Base-by-base conservation (phyloP, 2,329 filamentous ascomycete genomes). In the Scopulariopsis brevicaulis region DNA sequence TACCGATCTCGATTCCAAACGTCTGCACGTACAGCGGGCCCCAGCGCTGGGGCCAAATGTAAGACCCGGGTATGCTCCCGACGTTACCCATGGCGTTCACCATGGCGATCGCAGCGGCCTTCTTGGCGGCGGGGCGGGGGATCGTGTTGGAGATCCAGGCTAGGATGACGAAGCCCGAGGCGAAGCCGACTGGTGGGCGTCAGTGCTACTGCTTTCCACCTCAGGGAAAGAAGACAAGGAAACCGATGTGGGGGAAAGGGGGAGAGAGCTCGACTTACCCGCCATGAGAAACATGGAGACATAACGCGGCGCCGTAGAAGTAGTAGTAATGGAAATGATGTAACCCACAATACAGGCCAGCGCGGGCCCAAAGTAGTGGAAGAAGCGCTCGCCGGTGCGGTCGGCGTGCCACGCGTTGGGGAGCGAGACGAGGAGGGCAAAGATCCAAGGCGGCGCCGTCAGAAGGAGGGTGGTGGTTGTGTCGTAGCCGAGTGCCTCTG, bases 1-100 rank as follows among this genome's bases (percentile, higher is more conserved):
- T 69, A 1, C 68, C 69, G 25, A 77, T 74, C 59, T 76, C 74
- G 57, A 74, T 72, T 0, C 73, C 74, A 11, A 73, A 72, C 7
- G 75, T 72, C 57, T 71, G 70, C 60, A 77, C 78, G 28, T 74
- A 60, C n/a, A 34, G 15, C 5, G 53, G 53, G 5, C 53, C 53
- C n/a, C n/a, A 54, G 20, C 32, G 20, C 20, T 22, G n/a, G 18
- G 25, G 25, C 53, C 53, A 77, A 53, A 71, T 59, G 55, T 61
- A 61, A 1, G 60, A 1, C 72, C 20, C 8, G 7, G n/a, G 20
- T 4, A 50, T 22, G 10, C n/a, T 50, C 2, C 8, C n/a, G 4
- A 22, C 74, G 64, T 81, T 82, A 35, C 76, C 78, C 25, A 82
- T 66, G 1, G 75, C 74, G 62, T 82, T 82, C 68, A 82, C 80